Conservation (phyloP, 495 filamentous ascomycete genomes). For the Neurospora sp. region DNA sequence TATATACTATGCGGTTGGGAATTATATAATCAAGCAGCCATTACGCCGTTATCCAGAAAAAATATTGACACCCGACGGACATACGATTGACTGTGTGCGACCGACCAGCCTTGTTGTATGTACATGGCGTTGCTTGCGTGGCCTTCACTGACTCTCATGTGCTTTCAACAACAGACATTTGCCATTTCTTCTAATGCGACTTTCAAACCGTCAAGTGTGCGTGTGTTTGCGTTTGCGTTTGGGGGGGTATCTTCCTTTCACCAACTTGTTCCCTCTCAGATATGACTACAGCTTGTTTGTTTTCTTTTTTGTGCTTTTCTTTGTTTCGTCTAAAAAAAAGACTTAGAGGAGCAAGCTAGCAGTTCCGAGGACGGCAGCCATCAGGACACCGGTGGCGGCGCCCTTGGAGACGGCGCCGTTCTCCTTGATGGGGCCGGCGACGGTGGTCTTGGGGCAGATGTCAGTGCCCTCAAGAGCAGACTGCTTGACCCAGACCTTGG, state of each 20-base stretch:
- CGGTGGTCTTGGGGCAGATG: slow-evolving; percentile 12
- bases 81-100: neutral
- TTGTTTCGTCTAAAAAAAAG: neutral
- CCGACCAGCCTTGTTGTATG: neutral
- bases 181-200: neutral
- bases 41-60: neutral
- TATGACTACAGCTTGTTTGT: neutral
- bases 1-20: neutral
- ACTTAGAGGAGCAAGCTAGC: slow-evolving; percentile 11
- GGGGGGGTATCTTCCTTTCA: neutral
- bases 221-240: neutral
- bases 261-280: neutral
- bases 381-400: slow-evolving; percentile 8
- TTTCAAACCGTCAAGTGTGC: neutral
- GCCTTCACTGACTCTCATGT: neutral
- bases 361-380: slow-evolving; percentile 8
- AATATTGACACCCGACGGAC: neutral
- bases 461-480: slow-evolving; percentile 11
- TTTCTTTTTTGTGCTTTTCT: neutral
- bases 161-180: neutral
- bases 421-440: slow-evolving; percentile 2
- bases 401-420: neutral
- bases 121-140: neutral
- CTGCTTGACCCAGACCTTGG: slow-evolving; percentile 13
- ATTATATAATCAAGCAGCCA: neutral